Evolutionary conservation across 2,329 filamentous ascomycete species (phyloP), one percentile per base, ranked within the genome.

Genomic region (Diaporthe batatas): DNA sequence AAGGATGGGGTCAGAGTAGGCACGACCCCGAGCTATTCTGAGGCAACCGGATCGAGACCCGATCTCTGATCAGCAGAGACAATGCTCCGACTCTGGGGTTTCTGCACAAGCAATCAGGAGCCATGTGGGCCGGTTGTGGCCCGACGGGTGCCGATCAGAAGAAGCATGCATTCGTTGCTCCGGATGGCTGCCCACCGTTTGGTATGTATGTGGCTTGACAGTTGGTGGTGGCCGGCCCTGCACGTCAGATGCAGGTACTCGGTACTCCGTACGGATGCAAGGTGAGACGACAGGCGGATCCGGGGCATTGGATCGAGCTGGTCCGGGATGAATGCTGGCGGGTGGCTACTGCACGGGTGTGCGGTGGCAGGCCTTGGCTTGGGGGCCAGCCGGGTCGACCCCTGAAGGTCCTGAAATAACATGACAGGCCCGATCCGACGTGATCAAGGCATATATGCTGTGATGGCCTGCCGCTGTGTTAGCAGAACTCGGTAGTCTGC

Each of bases 201-300:
- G 23, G 10, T 6, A 47, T 16, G 57, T 16, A 5, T 51, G 18
- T 64, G 58, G 39, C 42, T 51, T 65, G 59, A 65, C 59, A 14
- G 62, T 42, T 14, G 6, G 6, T 47, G 44, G 18, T n/a, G 18
- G 42, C 16, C 11, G 62, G 44, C 21, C 44, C 62, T 67, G 62
- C 62, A 67, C 47, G 62, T 53, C 62, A 67, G 62, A 67, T 53
- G 62, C 62, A 65, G 62, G 62, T 67, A 29, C 29, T 29, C 29
- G 29, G 29, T 29, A 29, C 29, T 29, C 29, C 29, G 29, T 29
- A 67, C 47, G 18, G 62, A 67, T 53, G 62, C 62, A 67, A 67
- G 62, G 62, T 53, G 47, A 67, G 62, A 67, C 39, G 29, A 67
- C 32, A 53, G 21, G 47, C 62, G 47, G 39, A 67, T 67, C 62